A percentile compares a stretch with the other conserved stretches of the same genome.
Conservation (phyloP, 352 stramenopile species). For the Pythium aquatile region DNA sequence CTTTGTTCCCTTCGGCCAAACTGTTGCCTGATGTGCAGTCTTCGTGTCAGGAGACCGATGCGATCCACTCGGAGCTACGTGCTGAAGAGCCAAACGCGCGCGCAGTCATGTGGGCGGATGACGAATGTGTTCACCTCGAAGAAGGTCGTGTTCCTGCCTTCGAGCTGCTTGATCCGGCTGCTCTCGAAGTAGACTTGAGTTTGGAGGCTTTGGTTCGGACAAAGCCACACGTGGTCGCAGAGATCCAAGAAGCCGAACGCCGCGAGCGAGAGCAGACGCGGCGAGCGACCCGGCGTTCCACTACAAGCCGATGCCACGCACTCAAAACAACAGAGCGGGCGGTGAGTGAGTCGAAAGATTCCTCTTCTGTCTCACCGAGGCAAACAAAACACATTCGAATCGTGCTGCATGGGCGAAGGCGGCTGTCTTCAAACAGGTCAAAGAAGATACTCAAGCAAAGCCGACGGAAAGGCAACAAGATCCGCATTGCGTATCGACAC, state of each 20-base stretch:
- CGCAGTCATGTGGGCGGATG: slow-evolving; percentile 38
- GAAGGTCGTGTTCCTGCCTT: slow-evolving; percentile 33
- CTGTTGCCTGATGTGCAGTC: too few species aligned
- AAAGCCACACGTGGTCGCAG: slow-evolving; percentile 34
- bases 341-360: not conserved
- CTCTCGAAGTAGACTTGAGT: slow-evolving; percentile 24
- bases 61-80: too few species aligned
- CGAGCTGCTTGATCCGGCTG: slow-evolving; percentile 17
- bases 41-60: not conserved
- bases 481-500: not conserved
- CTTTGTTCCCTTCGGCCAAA: too few species aligned
- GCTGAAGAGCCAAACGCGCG: not conserved
- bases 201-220: slow-evolving; percentile 38
- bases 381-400: not conserved
- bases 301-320: not conserved
- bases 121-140: slow-evolving; percentile 49
- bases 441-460: too few species aligned
- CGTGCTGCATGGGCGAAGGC: not conserved
- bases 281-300: not conserved
- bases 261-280: not conserved
- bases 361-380: not conserved
- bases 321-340: not conserved
- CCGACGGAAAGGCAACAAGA: too few species aligned
- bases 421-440: too few species aligned
- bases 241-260: slow-evolving; percentile 31